These are phyloP conservation scores for Microbotryum lychnidis-dioicae DNA, from an alignment of 1,284 basidiomycete genomes.

Conservation along the genomic window DNA sequence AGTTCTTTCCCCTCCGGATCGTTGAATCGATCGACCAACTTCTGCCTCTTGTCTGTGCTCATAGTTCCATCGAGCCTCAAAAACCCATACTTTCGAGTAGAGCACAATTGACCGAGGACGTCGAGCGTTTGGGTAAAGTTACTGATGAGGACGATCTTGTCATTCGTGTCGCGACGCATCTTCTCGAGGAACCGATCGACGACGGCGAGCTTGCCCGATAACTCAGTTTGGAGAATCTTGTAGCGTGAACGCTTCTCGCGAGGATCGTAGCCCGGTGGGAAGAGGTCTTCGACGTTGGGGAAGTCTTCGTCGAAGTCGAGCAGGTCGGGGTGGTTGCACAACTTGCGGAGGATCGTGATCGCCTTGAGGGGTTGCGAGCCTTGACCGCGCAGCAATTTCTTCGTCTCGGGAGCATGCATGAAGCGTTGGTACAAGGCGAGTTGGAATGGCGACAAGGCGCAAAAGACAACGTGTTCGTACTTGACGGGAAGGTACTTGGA, in stretches of 20 bases:
- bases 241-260: conserved; percentile 31
- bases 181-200: conserved; percentile 88
- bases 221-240: conserved; percentile 41
- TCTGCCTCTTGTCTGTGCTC: conserved; percentile 89
- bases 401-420: conserved; percentile 89
- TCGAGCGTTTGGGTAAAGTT: conserved; percentile 98
- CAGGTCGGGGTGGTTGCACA: conserved; percentile 95
- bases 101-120: conserved; percentile 78
- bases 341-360: conserved; percentile 91
- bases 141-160: conserved; percentile 98
- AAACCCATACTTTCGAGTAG: conserved; percentile 80
- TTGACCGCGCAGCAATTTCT: conserved; percentile 76
- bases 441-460: conserved; percentile 80
- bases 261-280: conserved; percentile 73
- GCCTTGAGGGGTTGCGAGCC: conserved; percentile 95
- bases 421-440: conserved; percentile 83
- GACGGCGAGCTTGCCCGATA: conserved; percentile 84
- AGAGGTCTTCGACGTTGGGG: conserved; percentile 69
- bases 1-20: conserved; percentile 91
- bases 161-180: conserved; percentile 68
- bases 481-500: conserved; percentile 98
- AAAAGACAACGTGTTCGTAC: conserved; percentile 99
- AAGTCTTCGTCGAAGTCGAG: conserved; percentile 81
- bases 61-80: conserved; percentile 91
- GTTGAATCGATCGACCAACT: conserved; percentile 96